A percentile compares a stretch with the other conserved stretches of the same genome.
phyloP scores from a whole-genome alignment of 768 basidiomycete genomes.

The Hemileccinum impolitum region DNA sequence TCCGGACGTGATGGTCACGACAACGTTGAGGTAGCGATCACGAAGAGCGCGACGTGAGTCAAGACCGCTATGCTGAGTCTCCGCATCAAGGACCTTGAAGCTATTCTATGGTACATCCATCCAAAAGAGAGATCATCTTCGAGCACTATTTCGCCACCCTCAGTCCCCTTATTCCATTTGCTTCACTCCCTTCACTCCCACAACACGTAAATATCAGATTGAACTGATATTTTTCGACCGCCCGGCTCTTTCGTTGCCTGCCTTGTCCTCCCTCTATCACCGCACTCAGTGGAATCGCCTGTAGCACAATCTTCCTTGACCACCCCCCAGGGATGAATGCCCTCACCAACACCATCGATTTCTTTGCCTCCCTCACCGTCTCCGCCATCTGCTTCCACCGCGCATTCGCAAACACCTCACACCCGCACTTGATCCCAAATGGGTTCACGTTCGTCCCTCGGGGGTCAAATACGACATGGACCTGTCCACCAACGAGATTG shows the following conservation, averaged over 20 bases:
- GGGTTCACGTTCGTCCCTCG: conserved; percentile 19
- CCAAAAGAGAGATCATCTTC: not conserved
- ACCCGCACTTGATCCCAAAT: conserved; percentile 24
- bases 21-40: no score
- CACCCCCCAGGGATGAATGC: conserved; percentile 27
- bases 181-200: conserved; percentile 2
- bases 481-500: conserved; percentile 16
- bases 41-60: no score
- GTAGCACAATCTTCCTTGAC: conserved; percentile 27
- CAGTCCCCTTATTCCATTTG: no score
- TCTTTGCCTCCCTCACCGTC: conserved; percentile 9
- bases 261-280: conserved; percentile 7
- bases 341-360: conserved; percentile 21
- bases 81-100: no score
- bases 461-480: conserved; percentile 18
- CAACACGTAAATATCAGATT: conserved; percentile 28
- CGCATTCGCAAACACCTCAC: conserved; percentile 21
- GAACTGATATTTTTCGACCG: conserved; percentile 11
- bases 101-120: not conserved
- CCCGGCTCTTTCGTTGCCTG: not conserved
- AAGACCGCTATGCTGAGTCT: no score
- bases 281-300: conserved; percentile 21
- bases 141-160: not conserved
- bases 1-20: no score
- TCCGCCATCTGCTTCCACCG: conserved; percentile 25